These are phyloP conservation scores for Bacterosira constricta DNA, from an alignment of 108 stramenopile species.

Conservation along the genomic window DNA sequence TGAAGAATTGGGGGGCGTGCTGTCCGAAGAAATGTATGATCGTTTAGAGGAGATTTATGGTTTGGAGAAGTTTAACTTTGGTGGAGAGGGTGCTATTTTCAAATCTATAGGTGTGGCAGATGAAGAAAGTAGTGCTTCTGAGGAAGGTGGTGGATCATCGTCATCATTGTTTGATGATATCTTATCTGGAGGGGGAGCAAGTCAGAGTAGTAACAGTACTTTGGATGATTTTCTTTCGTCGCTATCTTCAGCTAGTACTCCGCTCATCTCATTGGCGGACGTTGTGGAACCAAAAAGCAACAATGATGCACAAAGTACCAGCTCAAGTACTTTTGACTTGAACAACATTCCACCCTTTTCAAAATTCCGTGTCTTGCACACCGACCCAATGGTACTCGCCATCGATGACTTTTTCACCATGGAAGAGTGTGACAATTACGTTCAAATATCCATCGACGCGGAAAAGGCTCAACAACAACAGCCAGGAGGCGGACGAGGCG, in stretches of 20 bases:
- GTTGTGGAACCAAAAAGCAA: background rate
- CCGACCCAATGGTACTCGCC: conserved; percentile 78
- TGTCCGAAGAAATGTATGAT: conserved; percentile 79
- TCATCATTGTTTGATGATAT: conserved; percentile 61
- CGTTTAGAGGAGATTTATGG: conserved; percentile 86
- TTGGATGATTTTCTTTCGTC: conserved; percentile 2
- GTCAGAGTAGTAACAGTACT: conserved; percentile 19
- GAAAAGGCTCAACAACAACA: conserved; percentile 6
- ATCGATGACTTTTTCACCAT: conserved; percentile 80
- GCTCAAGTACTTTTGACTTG: conserved; percentile 32
- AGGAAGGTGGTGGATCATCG: conserved; percentile 1
- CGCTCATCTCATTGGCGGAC: background rate
- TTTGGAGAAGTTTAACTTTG: conserved; percentile 77
- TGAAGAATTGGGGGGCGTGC: conserved; percentile 20
- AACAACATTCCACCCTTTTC: conserved; percentile 61
- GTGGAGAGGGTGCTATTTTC: conserved; percentile 34
- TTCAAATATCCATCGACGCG: conserved; percentile 54
- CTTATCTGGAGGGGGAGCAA: conserved; percentile 30
- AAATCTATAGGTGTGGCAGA: conserved; percentile 17
- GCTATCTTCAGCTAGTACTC: background rate
- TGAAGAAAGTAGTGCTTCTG: background rate
- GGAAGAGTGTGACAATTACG: conserved; percentile 78
- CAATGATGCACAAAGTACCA: background rate
- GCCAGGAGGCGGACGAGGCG: too few relatives aligned
- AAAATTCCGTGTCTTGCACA: conserved; percentile 70